Conservation (phyloP, 768 basidiomycete genomes). For the Termitomyces sp. region DNA sequence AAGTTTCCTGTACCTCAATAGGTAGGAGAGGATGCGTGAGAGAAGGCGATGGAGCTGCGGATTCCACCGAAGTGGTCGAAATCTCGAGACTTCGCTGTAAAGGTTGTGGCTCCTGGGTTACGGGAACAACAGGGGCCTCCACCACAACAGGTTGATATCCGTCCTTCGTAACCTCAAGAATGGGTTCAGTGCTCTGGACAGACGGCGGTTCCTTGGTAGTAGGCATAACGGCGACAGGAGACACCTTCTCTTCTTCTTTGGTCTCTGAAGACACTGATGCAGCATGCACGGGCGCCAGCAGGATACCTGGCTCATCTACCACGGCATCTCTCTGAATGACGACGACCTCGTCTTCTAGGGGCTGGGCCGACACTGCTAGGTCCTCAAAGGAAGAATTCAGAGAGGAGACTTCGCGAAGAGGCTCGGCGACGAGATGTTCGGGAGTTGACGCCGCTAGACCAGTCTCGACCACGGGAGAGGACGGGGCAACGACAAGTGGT, state of each 20-base stretch:
- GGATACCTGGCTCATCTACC: neutral
- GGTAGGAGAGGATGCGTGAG: slow-evolving; percentile 6
- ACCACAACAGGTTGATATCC: neutral
- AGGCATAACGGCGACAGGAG: neutral
- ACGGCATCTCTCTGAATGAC: neutral
- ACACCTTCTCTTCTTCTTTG: neutral
- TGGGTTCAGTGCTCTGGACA: neutral
- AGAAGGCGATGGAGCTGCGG: slow-evolving; percentile 5
- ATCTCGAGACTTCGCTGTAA: neutral
- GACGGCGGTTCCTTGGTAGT: neutral
- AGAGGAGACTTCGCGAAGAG: slow-evolving; percentile 3
- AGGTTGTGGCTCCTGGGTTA: neutral
- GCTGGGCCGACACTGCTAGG: neutral
- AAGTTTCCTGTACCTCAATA: slow-evolving; percentile 3
- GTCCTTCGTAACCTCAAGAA: neutral
- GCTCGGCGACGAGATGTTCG: neutral
- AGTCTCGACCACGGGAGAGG: neutral
- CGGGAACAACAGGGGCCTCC: neutral
- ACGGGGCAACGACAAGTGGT: neutral
- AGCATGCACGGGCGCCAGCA: neutral
- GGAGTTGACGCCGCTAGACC: neutral
- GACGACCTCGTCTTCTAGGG: neutral
- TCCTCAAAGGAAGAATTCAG: slow-evolving; percentile 12
- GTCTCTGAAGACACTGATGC: neutral
- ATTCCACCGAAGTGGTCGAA: neutral